Evolutionary conservation across 805 yeast genomes (phyloP), one percentile per base, ranked within the genome.

Genomic region (Candida sonorensis): DNA sequence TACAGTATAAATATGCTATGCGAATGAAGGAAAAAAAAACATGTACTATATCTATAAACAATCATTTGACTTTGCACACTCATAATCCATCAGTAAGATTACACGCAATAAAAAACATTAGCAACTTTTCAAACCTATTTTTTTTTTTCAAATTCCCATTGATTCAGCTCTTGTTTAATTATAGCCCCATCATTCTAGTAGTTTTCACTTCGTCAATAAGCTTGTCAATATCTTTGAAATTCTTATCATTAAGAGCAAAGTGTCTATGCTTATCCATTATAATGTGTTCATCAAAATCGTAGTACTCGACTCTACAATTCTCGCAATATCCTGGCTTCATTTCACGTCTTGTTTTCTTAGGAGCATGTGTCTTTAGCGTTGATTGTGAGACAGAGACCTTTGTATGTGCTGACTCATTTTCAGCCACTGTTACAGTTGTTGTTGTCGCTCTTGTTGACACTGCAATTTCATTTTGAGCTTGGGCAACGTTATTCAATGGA

Each of bases 231-330:
- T 80, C 82, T 29, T 59, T 67, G 57, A 88, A 90, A 53, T 87
- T 84, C 10, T 60, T 54, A 47, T 74, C 76, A 44, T 81, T 75
- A 27, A 64, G 59, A 3, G 97, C 97, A 61, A 86, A 88, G 33
- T 74, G 72, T 30, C 81, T 66, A 54, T 90, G 98, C 42, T 78
- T 72, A 22, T 70, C 72, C 16, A 85, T 68, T 18, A 50, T 48
- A 25, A 85, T 72, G 53, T 90, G 98, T 36, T 75, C 83, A 17
- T 77, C 83, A 49, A 87, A 78, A 43, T 75, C 74, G 31, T 82
- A 88, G 52, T 82, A 90, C 51, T 79, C 79, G 38, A 81, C 81
- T 16, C 90, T 67, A 58, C 98, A 90, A 51, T 90, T 90, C 53
- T 90, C 98, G 60, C 98, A 90, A 57, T 84, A 88, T 0, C 97